phyloP scores from a whole-genome alignment of 345 rosid species.

The Populus euphratica region DNA sequence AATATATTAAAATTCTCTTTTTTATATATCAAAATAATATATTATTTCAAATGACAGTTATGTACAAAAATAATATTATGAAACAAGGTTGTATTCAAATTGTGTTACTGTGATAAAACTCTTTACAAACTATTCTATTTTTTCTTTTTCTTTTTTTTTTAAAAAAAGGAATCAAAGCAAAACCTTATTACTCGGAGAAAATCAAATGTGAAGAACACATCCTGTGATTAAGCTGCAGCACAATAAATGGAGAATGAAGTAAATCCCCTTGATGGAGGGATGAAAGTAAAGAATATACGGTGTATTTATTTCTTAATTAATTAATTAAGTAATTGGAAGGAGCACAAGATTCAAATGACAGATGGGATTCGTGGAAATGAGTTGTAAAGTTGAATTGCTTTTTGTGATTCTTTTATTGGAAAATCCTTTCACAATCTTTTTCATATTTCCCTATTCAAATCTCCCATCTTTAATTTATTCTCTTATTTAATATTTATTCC shows the following conservation, averaged over 20 bases:
- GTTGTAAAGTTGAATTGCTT: neutral
- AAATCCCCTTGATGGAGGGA: neutral
- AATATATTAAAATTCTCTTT: rapidly evolving
- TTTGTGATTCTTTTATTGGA: neutral
- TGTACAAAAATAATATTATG: too few species aligned
- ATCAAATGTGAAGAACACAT: neutral
- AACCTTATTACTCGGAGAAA: too few species aligned
- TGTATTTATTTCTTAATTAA: neutral
- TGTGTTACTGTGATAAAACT: too few species aligned
- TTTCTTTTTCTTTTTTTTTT: too few species aligned
- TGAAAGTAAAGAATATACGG: neutral
- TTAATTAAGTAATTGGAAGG: neutral
- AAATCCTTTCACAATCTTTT: neutral
- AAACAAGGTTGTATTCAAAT: too few species aligned
- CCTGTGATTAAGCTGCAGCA: neutral
- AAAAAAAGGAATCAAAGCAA: too few species aligned
- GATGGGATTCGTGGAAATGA: neutral
- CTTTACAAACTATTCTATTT: too few species aligned
- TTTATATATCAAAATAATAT: rapidly evolving
- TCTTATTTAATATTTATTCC: too few species aligned
- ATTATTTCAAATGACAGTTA: too few species aligned
- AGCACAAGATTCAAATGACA: neutral
- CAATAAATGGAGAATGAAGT: neutral
- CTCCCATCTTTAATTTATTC: too few species aligned
- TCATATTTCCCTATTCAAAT: neutral